Percentiles rank a stretch among this genome's conserved stretches.
These are phyloP conservation scores for Sesbania bispinosa DNA, from an alignment of 306 rosid genomes.

Conservation along the genomic window DNA sequence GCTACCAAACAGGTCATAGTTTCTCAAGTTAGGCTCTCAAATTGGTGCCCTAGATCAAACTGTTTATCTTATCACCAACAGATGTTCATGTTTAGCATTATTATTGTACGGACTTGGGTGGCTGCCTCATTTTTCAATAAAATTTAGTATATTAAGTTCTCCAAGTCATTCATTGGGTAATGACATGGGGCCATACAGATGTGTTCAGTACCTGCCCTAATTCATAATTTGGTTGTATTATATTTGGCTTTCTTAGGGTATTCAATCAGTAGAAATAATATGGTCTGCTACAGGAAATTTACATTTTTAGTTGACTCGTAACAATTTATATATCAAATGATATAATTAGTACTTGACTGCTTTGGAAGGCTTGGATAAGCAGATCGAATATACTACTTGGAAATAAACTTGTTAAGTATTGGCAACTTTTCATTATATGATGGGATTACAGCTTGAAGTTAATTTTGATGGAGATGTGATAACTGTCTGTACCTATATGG, in stretches of 20 bases:
- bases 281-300: too few relatives aligned
- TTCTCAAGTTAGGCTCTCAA: conserved; percentile 17
- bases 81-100: conserved; percentile 10
- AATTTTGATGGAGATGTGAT: too few relatives aligned
- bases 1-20: conserved; percentile 7
- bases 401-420: background rate
- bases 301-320: too few relatives aligned
- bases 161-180: background rate
- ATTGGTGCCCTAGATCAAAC: conserved; percentile 27
- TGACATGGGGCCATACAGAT: background rate
- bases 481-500: too few relatives aligned
- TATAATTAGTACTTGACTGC: background rate
- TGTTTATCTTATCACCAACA: background rate
- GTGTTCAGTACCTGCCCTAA: background rate
- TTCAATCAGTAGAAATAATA: too few relatives aligned
- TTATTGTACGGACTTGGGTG: conserved; percentile 12
- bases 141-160: conserved; percentile 5
- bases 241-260: too few relatives aligned
- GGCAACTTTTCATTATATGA: too few relatives aligned
- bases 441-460: too few relatives aligned
- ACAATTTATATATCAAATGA: background rate
- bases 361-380: background rate
- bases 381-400: background rate
- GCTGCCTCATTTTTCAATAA: conserved; percentile 33
- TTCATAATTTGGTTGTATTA: too few relatives aligned